Conservation (phyloP, 2,329 filamentous ascomycete genomes). For the Aureobasidium sp. region DNA sequence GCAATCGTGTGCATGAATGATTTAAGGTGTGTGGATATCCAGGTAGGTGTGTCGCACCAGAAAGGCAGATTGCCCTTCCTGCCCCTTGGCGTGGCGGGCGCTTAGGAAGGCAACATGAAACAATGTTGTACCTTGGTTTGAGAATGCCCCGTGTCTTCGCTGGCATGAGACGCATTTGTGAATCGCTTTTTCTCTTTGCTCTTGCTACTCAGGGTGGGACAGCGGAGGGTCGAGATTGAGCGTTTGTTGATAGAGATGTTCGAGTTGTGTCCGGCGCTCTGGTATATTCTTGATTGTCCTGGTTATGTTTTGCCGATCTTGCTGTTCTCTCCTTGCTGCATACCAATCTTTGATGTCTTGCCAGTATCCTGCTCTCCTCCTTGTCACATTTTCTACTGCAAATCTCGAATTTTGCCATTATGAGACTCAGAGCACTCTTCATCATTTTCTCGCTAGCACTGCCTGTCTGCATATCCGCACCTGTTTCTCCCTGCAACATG, state of each 20-base stretch:
- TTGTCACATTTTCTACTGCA: neutral
- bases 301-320: neutral
- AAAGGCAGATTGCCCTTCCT: neutral
- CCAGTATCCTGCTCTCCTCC: neutral
- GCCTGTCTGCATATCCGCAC: neutral
- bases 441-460: neutral
- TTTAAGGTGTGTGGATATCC: neutral
- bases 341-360: neutral
- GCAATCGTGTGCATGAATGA: neutral
- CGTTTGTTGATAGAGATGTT: neutral
- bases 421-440: slow-evolving; percentile 4
- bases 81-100: neutral
- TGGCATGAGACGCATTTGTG: neutral
- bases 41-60: slow-evolving; percentile 1
- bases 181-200: too few species aligned
- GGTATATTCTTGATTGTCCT: neutral
- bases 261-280: neutral
- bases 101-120: neutral
- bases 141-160: neutral
- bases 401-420: neutral
- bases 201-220: neutral
- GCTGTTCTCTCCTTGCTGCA: neutral
- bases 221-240: neutral
- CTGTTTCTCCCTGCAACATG: slow-evolving; percentile 7
- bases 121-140: slow-evolving; percentile 1